phyloP scores from a whole-genome alignment of 2,329 filamentous ascomycete genomes.

The Arachnopeziza araneosa region DNA sequence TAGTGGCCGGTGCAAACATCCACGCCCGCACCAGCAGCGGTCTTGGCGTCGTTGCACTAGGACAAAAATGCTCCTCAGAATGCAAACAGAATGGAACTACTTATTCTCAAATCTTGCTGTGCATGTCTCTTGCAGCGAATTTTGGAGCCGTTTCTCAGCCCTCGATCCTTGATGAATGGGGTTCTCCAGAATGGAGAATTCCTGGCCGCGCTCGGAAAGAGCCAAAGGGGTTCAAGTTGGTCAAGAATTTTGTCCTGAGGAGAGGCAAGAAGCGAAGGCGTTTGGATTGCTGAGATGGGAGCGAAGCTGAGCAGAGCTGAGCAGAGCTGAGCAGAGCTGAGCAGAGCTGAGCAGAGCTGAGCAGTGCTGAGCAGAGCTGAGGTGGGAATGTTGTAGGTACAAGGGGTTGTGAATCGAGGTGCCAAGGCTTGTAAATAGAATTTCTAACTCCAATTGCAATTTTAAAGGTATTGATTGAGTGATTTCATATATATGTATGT shows the following conservation, averaged over 20 bases:
- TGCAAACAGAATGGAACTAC: neutral
- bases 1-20: conserved; percentile 10
- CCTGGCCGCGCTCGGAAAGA: neutral
- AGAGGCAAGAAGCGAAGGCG: neutral
- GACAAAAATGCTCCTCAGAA: conserved; percentile 5
- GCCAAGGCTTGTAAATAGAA: no score
- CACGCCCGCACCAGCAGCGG: conserved; percentile 10
- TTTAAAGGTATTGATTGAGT: no score
- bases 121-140: conserved; percentile 1
- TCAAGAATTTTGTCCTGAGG: neutral
- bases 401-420: no score
- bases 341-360: no score
- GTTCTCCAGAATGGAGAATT: neutral
- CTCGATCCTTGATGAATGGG: conserved; percentile 4
- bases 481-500: no score
- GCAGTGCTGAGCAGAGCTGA: no score
- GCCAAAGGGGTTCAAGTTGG: neutral
- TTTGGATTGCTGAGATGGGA: no score
- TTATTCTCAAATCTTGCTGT: conserved; percentile 2
- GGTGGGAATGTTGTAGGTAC: no score
- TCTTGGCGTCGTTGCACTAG: conserved; percentile 10
- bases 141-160: conserved; percentile 1
- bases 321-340: no score
- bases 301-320: no score
- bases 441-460: no score